phyloP scores from a whole-genome alignment of 140 eudicot species.

The Bidens hawaiensis region DNA sequence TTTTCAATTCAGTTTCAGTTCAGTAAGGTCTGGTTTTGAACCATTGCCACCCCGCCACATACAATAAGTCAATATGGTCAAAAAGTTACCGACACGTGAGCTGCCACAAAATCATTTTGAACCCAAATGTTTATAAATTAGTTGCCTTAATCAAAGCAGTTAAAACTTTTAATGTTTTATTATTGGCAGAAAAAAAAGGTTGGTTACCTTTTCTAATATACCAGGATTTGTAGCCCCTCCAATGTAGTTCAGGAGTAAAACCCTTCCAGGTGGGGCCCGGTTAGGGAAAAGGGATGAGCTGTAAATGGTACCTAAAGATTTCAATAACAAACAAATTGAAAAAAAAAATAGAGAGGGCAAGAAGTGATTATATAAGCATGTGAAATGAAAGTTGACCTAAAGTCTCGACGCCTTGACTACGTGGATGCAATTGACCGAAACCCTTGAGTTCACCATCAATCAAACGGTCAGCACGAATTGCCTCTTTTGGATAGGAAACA shows the following conservation, averaged over 20 bases:
- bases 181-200: no score
- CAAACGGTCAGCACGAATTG: conserved; percentile 70
- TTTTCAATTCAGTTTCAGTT: no score
- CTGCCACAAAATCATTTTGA: no score
- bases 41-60: no score
- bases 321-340: conserved; percentile 6
- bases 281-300: conserved; percentile 96
- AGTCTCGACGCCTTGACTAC: conserved; percentile 97
- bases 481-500: conserved; percentile 83
- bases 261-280: conserved; percentile 92
- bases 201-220: conserved; percentile 63
- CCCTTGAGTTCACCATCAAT: conserved; percentile 91
- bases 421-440: conserved; percentile 93
- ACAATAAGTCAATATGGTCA: no score
- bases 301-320: conserved; percentile 74
- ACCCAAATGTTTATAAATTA: no score
- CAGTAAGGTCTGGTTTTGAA: no score
- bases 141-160: no score
- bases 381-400: conserved; percentile 45
- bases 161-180: no score
- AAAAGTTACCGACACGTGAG: no score
- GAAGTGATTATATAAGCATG: not conserved
- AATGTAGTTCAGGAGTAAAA: conserved; percentile 83
- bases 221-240: conserved; percentile 94
- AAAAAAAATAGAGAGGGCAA: not conserved